Conservation (phyloP, 306 rosid species). For the Potentilla sterilis region DNA sequence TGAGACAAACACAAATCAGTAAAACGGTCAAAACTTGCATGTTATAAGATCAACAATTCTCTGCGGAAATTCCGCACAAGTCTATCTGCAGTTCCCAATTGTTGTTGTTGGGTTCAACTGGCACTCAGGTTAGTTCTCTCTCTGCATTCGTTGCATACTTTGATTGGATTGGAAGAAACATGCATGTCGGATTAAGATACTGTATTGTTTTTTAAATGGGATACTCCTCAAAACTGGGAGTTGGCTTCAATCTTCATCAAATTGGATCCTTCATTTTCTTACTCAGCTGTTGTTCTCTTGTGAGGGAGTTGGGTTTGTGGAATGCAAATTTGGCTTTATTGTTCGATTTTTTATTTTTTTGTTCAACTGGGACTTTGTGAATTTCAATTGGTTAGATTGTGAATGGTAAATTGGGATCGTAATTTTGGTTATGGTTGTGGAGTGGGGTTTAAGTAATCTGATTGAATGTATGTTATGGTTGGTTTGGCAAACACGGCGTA, state of each 20-base stretch:
- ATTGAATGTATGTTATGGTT: background rate
- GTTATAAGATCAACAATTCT: background rate
- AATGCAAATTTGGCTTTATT: background rate
- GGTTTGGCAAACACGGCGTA: too few species aligned
- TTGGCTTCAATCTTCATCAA: background rate
- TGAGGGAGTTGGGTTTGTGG: background rate
- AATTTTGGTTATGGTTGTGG: background rate
- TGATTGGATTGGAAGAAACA: too few species aligned
- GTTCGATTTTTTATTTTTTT: background rate
- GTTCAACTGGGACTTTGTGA: background rate
- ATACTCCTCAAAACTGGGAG: background rate
- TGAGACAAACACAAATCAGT: background rate
- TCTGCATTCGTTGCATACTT: background rate
- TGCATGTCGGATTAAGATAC: background rate
- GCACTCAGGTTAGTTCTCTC: background rate
- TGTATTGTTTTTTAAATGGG: background rate
- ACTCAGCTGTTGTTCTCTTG: background rate
- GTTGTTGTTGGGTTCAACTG: background rate
- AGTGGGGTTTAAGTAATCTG: background rate
- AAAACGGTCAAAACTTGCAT: background rate
- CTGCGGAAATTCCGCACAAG: background rate
- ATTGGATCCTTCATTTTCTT: background rate
- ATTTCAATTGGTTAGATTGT: background rate
- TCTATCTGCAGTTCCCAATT: background rate
- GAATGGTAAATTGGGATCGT: background rate